These are phyloP conservation scores for Leptographium wingfieldii DNA, from an alignment of 2,329 filamentous ascomycete species.

Conservation along the genomic window DNA sequence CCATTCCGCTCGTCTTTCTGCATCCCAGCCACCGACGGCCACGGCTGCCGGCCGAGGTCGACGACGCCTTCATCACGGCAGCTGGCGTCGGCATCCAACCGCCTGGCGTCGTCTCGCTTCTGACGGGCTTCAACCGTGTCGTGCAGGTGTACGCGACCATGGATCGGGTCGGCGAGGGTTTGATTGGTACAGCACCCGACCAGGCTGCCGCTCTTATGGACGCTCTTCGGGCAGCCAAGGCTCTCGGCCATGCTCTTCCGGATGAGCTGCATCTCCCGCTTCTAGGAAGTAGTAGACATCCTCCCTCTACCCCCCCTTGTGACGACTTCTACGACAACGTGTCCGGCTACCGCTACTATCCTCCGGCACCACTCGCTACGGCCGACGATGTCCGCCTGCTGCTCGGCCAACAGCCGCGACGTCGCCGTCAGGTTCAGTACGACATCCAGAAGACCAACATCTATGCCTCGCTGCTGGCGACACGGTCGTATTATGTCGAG, in stretches of 20 bases:
- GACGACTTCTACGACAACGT: conserved; percentile 28
- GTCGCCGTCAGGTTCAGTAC: conserved; percentile 52
- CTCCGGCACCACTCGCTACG: conserved; percentile 28
- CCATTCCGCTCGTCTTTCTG: conserved; percentile 49
- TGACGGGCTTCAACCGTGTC: conserved; percentile 72
- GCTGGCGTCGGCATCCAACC: conserved; percentile 61
- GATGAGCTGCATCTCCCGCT: conserved; percentile 38
- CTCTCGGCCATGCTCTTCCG: conserved; percentile 54
- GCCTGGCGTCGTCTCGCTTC: conserved; percentile 50
- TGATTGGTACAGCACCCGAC: conserved; percentile 36
- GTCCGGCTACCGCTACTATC: conserved; percentile 37
- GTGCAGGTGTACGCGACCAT: conserved; percentile 71
- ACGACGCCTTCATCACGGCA: conserved; percentile 68
- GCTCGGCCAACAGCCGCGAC: conserved; percentile 34
- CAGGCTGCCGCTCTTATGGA: conserved; percentile 62
- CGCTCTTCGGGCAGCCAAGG: conserved; percentile 57
- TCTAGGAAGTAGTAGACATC: not conserved
- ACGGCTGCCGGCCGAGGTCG: conserved; percentile 66
- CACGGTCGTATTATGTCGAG: conserved; percentile 74
- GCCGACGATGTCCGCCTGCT: conserved; percentile 37
- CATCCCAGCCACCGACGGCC: conserved; percentile 58
- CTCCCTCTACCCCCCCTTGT: not conserved
- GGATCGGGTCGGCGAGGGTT: conserved; percentile 40
- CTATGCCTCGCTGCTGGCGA: conserved; percentile 68
- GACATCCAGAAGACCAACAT: conserved; percentile 92